These are phyloP conservation scores for Diaporthe sp. DNA, from an alignment of 2,329 filamentous ascomycete genomes.

Conservation along the genomic window DNA sequence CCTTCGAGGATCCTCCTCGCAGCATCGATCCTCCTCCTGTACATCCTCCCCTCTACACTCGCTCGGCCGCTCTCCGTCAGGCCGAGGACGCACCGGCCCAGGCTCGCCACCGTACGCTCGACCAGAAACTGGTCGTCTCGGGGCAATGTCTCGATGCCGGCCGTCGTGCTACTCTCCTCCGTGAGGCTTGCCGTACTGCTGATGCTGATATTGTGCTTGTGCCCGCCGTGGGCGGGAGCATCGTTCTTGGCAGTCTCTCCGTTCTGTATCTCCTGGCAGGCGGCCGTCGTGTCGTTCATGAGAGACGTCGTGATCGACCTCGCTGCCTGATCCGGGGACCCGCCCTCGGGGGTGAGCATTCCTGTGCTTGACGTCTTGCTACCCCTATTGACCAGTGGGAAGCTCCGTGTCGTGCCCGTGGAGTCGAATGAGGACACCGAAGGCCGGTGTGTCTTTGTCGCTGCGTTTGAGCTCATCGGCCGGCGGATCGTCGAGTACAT, in stretches of 20 bases:
- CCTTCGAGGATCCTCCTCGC: slow-evolving; percentile 83
- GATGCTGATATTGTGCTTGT: slow-evolving; percentile 40
- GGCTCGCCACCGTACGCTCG: slow-evolving; percentile 70
- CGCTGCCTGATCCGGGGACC: slow-evolving; percentile 64
- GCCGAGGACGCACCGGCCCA: slow-evolving; percentile 72
- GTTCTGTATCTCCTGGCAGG: slow-evolving; percentile 51
- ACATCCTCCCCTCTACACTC: slow-evolving; percentile 72
- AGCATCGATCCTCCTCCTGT: slow-evolving; percentile 80
- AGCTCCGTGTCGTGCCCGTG: slow-evolving; percentile 71
- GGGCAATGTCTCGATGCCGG: slow-evolving; percentile 61
- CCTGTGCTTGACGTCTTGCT: slow-evolving; percentile 58
- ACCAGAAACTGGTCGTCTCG: slow-evolving; percentile 73
- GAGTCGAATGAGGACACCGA: slow-evolving; percentile 72
- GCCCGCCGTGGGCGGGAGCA: slow-evolving; percentile 7
- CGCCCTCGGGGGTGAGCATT: slow-evolving; percentile 60
- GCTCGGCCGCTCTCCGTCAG: slow-evolving; percentile 68
- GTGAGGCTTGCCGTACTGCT: slow-evolving; percentile 39
- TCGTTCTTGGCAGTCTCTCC: slow-evolving; percentile 27
- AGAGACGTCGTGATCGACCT: slow-evolving; percentile 63
- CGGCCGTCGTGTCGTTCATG: slow-evolving; percentile 62
- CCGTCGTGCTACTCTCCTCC: slow-evolving; percentile 45
- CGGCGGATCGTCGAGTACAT: slow-evolving; percentile 56
- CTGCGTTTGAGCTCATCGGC: slow-evolving; percentile 57
- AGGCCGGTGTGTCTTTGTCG: slow-evolving; percentile 63
- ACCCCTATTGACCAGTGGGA: slow-evolving; percentile 70